Conservation (phyloP, 306 rosid species). For the Acacia crassicarpa region DNA sequence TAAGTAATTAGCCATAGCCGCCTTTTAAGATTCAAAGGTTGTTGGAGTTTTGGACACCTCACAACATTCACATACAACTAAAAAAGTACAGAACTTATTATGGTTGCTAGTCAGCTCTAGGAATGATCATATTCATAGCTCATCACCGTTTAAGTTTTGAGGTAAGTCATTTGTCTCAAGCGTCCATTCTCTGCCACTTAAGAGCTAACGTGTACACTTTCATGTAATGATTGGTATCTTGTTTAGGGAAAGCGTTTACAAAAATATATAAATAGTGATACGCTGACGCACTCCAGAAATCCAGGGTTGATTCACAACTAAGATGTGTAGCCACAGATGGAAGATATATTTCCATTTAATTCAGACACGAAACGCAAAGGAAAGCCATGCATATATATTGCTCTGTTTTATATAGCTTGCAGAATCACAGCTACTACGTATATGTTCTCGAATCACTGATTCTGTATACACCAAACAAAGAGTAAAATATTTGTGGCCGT, state of each 20-base stretch:
- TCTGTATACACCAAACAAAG: not conserved
- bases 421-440: not conserved
- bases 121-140: slow-evolving; percentile 12
- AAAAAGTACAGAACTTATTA: slow-evolving; percentile 2
- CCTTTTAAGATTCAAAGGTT: slow-evolving; percentile 53
- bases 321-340: slow-evolving; percentile 12
- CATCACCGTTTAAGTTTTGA: slow-evolving; percentile 18
- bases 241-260: slow-evolving; percentile 11
- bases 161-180: not conserved
- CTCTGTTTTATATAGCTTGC: not conserved
- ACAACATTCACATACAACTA: slow-evolving; percentile 28
- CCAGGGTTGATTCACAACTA: slow-evolving; percentile 5
- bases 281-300: slow-evolving; percentile 33
- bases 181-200: slow-evolving; percentile 36
- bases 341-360: slow-evolving; percentile 3
- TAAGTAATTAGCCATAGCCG: not conserved
- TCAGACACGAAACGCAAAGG: slow-evolving; percentile 23
- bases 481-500: not conserved
- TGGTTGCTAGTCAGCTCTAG: slow-evolving; percentile 29
- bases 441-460: not conserved
- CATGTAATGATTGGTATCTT: slow-evolving; percentile 6
- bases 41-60: slow-evolving; percentile 54
- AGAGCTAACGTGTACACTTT: slow-evolving; percentile 30
- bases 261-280: slow-evolving; percentile 9
- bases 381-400: slow-evolving; percentile 13